Percentiles rank a stretch among this genome's conserved stretches.
Evolutionary conservation across 148 eudicot species (phyloP).

Genomic region (Chenopodium album): DNA sequence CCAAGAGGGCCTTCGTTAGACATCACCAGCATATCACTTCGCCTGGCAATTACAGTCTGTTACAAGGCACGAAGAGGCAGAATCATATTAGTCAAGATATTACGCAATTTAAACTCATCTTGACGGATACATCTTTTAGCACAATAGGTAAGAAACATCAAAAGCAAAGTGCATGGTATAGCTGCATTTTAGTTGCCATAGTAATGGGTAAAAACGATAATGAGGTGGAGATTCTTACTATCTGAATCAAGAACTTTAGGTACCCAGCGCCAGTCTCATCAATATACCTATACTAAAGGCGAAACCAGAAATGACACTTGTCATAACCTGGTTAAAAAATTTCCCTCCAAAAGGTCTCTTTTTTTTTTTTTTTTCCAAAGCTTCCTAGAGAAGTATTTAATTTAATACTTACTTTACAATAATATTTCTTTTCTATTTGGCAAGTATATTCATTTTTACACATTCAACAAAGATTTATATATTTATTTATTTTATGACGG

Average conservation of each 20-base stretch:
- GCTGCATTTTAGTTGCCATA: not conserved
- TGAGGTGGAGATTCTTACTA: not conserved
- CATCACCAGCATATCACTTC: slow-evolving; percentile 91
- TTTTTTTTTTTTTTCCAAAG: too few species aligned
- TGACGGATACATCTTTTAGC: not conserved
- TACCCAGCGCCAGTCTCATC: not conserved
- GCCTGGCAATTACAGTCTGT: slow-evolving; percentile 60
- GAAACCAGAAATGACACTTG: too few species aligned
- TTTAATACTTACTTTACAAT: too few species aligned
- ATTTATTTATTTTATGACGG: too few species aligned
- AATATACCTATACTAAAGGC: too few species aligned
- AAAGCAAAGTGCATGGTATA: not conserved
- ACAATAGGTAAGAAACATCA: not conserved
- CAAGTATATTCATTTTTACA: too few species aligned
- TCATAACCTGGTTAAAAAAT: too few species aligned
- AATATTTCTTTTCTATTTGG: too few species aligned
- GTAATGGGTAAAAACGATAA: not conserved
- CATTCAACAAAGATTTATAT: too few species aligned
- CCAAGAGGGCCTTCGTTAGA: slow-evolving; percentile 94
- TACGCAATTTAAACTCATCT: not conserved
- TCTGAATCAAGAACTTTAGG: not conserved
- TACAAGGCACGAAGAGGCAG: not conserved
- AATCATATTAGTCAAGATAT: not conserved
- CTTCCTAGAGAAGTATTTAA: too few species aligned
- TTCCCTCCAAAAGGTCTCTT: too few species aligned